Evolutionary conservation across 2,329 filamentous ascomycete genomes (phyloP), one percentile per base, ranked within the genome.

Genomic region (Cladosporium halotolerans): DNA sequence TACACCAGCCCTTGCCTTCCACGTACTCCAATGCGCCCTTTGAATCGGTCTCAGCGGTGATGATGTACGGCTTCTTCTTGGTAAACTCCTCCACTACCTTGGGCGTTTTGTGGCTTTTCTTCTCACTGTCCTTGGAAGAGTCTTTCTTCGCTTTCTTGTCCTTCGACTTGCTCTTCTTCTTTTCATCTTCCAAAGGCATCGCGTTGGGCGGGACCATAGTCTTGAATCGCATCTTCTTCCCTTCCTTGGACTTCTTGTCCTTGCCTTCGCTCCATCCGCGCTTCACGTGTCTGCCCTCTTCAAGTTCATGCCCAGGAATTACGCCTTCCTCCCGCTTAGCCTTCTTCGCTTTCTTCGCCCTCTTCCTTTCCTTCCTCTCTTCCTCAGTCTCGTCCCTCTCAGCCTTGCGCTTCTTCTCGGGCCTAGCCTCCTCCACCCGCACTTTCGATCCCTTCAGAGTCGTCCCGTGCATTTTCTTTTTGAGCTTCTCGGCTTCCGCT

Each of bases 81-180:
- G 86, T 82, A 66, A 96, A 97, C 67, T 99, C 93, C 69, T 97
- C 91, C 3, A 97, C 79, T 3, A 89, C 75, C 62, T 82, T 83
- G 60, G 80, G 83, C 60, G 77, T 68, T 7, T 75, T 72, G 3
- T 70, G 57, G 40, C 58, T 70, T 57, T 76, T 75, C 41, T 73
- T 36, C 48, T 74, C 71, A 43, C 78, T 77, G 62, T 82, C 80
- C 56, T 78, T 80, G 59, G 80, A 81, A 66, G 80, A 82, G 61
- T 82, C 83, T 60, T 80, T 82, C 59, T 77, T 66, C 3, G 73
- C 70, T 3, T 72, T 63, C 88, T 51, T 51, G 16, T 51, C 48
- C 9, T 51, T 51, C 32, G 18, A 23, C 40, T 51, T 51, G 32
- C 44, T 51, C 39, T 32, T 36, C 39, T 51, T 43, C 18, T 43